Percentiles rank a stretch among this genome's conserved stretches.
Conservation (phyloP, 257 asterid species). For the Solanum appendiculatum region DNA sequence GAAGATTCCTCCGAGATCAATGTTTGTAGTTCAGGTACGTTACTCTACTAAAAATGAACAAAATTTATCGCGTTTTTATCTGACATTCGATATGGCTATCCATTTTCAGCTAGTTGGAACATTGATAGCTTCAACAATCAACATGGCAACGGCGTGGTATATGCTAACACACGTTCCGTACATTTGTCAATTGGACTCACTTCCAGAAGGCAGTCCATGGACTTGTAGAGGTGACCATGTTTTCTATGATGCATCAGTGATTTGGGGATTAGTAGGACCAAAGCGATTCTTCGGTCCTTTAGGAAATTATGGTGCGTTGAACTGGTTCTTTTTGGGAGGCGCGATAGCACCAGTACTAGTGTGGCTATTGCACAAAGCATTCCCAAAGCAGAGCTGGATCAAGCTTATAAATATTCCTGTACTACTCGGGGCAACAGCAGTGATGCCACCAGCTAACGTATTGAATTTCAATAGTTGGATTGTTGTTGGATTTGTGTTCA, state of each 20-base stretch:
- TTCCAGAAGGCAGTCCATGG: conserved; percentile 58
- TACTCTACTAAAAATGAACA: not conserved
- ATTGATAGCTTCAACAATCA: conserved; percentile 48
- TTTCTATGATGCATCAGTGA: conserved; percentile 69
- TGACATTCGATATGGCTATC: not conserved
- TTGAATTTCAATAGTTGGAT: conserved; percentile 68
- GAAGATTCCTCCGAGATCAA: conserved; percentile 74
- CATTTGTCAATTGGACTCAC: conserved; percentile 44
- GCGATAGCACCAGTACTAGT: conserved; percentile 39
- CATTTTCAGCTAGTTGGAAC: conserved; percentile 46
- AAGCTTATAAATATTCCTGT: conserved; percentile 54
- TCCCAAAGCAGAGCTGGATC: conserved; percentile 54
- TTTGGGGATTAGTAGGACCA: conserved; percentile 78
- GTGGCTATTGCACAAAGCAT: conserved; percentile 33
- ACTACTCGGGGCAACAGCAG: conserved; percentile 39
- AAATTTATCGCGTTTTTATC: not conserved
- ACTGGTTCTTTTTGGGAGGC: conserved; percentile 59
- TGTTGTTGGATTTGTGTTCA: conserved; percentile 36
- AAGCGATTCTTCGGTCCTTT: conserved; percentile 38
- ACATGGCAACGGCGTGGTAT: conserved; percentile 52
- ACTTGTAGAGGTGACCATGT: conserved; percentile 51
- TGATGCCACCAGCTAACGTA: conserved; percentile 59
- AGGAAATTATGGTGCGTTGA: conserved; percentile 48
- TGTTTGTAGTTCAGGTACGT: conserved; percentile 74
- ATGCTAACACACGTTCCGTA: conserved; percentile 25